phyloP scores from a whole-genome alignment of 805 yeast genomes.

The Pichia pseudocactophila region DNA sequence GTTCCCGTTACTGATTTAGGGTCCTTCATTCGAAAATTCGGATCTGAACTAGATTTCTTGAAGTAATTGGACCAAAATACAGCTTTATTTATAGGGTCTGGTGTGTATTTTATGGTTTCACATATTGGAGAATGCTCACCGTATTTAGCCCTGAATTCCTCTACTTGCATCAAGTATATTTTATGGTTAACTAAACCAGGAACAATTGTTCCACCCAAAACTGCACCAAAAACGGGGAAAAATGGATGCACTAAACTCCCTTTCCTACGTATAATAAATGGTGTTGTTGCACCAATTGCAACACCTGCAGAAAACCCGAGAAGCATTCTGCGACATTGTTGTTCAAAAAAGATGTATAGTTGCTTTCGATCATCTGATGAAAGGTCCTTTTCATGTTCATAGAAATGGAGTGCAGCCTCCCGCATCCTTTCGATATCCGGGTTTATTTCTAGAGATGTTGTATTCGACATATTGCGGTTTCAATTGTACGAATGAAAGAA shows the following conservation, averaged over 20 bases:
- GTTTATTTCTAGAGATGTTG: conserved; percentile 6
- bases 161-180: conserved; percentile 27
- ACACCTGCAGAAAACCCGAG: conserved; percentile 34
- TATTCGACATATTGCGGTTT: too few relatives aligned
- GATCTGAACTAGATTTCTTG: conserved; percentile 40
- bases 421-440: conserved; percentile 29
- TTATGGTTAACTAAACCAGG: conserved; percentile 24
- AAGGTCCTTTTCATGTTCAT: conserved; percentile 39
- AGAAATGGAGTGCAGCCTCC: conserved; percentile 37
- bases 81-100: conserved; percentile 21
- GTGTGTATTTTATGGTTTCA: conserved; percentile 18
- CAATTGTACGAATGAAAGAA: too few relatives aligned
- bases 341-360: conserved; percentile 31
- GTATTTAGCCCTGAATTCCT: conserved; percentile 19
- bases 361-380: conserved; percentile 33
- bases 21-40: conserved; percentile 44
- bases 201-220: conserved; percentile 29
- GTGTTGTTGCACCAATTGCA: conserved; percentile 33
- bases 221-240: conserved; percentile 33
- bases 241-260: conserved; percentile 32
- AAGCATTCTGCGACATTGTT: conserved; percentile 28
- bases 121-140: conserved; percentile 20
- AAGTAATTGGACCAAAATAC: conserved; percentile 44
- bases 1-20: conserved; percentile 31
- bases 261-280: conserved; percentile 32